Conservation (phyloP, 495 filamentous ascomycete genomes). For the Podospora pseudopauciseta region DNA sequence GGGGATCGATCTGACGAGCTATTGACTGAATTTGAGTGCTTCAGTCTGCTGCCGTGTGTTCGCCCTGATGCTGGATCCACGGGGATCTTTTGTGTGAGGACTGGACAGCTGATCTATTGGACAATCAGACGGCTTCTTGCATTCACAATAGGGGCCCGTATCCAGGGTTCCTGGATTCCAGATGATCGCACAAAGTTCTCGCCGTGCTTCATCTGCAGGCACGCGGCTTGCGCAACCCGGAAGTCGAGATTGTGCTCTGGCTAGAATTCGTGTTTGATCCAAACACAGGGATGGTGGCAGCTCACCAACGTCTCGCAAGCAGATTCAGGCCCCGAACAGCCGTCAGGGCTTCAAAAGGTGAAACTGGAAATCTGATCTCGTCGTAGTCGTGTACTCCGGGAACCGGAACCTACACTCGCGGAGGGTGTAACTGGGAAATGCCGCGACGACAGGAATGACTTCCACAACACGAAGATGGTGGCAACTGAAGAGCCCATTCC, state of each 20-base stretch:
- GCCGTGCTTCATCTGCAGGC: slow-evolving; percentile 10
- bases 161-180: slow-evolving; percentile 17
- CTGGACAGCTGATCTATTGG: slow-evolving; percentile 11
- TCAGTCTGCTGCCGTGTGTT: slow-evolving; percentile 23
- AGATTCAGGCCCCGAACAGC: slow-evolving; percentile 8
- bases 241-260: slow-evolving; percentile 13
- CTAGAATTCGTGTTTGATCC: slow-evolving; percentile 20
- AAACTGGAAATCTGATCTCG: not conserved
- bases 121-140: slow-evolving; percentile 13
- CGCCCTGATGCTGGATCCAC: not conserved
- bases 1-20: slow-evolving; percentile 18
- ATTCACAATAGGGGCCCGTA: slow-evolving; percentile 12
- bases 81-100: not conserved
- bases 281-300: slow-evolving; percentile 6
- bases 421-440: not conserved
- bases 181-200: slow-evolving; percentile 10
- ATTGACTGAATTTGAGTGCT: slow-evolving; percentile 11
- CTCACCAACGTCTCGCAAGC: slow-evolving; percentile 1
- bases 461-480: not conserved
- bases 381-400: not conserved
- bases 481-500: not conserved
- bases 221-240: slow-evolving; percentile 10
- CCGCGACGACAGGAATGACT: not conserved
- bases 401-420: not conserved
- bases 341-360: not conserved